Base-by-base conservation (phyloP, 352 stramenopile genomes). In the Phytophthora rubi region DNA sequence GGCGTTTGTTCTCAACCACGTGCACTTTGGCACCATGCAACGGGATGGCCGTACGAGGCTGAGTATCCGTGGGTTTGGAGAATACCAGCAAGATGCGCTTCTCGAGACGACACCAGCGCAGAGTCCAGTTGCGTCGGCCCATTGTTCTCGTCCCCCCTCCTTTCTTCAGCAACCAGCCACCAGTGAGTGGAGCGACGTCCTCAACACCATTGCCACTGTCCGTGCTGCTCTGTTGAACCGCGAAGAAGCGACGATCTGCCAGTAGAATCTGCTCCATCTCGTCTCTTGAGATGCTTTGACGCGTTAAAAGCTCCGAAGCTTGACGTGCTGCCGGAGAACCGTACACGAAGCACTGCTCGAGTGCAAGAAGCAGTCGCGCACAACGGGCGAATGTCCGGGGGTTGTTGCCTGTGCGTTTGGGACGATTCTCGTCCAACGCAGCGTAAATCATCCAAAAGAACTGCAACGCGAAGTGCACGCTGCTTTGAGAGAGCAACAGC, bases 371-470 rank as follows among this genome's bases (percentile, higher is more conserved):
- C n/a, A 95, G 63, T 70, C 92, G 74, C 0, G 85, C 84, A 53
- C 88, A 95, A 13, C 88, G 81, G 2, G 77, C 77, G 62, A 93
- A 93, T 6, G 86, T 92, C n/a, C 75, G 79, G 1, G 82, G 83
- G 58, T 86, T 90, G 47, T 70, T 76, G 6, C 84, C 85, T 3
- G 71, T 60, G 15, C 80, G 78, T 59, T 95, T 93, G 13, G 88
- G 88, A 0, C 88, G 84, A 56, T 95, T 86, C 67, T 95, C 88
- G 54, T 95, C 88, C 37, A 95, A 51, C 8, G 88, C 75, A 0
- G 84, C 85, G 64, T 93, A 95, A 53, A 95, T 80, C 53, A 91
- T 89, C 88, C 88, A 95, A 71, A 95, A 93, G 62, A 94, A 85
- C 63, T 94, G 84, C n/a, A 94, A 63, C 8, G 88, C 88, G 52